Conservation (phyloP, 805 yeast genomes). For the Nakazawaea siamensis region DNA sequence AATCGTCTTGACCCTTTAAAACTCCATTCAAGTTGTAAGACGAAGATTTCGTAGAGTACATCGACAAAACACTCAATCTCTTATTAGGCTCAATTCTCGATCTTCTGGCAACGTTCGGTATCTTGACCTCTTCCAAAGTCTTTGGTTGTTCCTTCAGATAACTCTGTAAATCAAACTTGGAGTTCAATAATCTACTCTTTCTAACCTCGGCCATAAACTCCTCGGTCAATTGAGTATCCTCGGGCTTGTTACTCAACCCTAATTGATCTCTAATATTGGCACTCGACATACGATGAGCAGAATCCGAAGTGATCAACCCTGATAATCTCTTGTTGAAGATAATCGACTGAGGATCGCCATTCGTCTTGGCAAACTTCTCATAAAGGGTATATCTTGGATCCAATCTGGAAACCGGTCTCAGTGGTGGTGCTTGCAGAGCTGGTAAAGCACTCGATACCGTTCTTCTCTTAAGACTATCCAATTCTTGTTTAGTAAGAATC, state of each 20-base stretch:
- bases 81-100: constrained; percentile 58
- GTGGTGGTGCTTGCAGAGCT: constrained; percentile 29
- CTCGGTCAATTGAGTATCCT: constrained; percentile 27
- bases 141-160: constrained; percentile 28
- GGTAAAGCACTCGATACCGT: constrained; percentile 31
- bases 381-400: constrained; percentile 50
- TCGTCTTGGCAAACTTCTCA: constrained; percentile 25
- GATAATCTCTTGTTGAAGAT: constrained; percentile 7
- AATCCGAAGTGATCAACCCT: constrained; percentile 7
- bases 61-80: constrained; percentile 62
- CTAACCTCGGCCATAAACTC: constrained; percentile 37
- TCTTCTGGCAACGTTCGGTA: constrained; percentile 66
- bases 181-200: constrained; percentile 33
- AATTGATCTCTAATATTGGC: constrained; percentile 20
- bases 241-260: constrained; percentile 14
- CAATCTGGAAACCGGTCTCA: constrained; percentile 45
- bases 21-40: constrained; percentile 48
- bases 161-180: constrained; percentile 25
- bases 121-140: constrained; percentile 51
- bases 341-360: constrained; percentile 3
- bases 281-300: constrained; percentile 5
- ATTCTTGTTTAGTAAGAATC: constrained; percentile 35
- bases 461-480: constrained; percentile 35
- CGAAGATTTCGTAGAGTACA: constrained; percentile 62
- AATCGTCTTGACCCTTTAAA: constrained; percentile 18